Conservation (phyloP, 2,329 filamentous ascomycete genomes). For the Sporothrix luriei region DNA sequence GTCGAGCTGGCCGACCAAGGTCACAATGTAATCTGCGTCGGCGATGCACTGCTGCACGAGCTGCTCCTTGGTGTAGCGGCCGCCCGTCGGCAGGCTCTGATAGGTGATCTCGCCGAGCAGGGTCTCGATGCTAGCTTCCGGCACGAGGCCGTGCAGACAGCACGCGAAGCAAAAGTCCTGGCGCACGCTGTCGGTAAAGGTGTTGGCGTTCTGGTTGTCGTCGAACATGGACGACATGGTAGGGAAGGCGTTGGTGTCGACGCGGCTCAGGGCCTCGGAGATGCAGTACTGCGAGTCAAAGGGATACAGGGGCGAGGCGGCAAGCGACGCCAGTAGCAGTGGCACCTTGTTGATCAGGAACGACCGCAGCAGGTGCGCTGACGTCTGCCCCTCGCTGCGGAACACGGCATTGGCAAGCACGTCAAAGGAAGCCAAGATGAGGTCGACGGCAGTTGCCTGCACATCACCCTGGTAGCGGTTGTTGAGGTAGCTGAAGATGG, state of each 20-base stretch:
- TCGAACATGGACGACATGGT: slow-evolving; percentile 63
- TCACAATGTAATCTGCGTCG: slow-evolving; percentile 64
- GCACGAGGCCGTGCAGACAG: slow-evolving; percentile 81
- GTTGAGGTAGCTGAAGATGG: slow-evolving; percentile 77
- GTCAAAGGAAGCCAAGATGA: slow-evolving; percentile 88
- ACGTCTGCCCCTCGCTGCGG: slow-evolving; percentile 57
- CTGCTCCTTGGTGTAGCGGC: slow-evolving; percentile 75
- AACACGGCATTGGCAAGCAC: slow-evolving; percentile 85
- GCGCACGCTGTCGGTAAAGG: slow-evolving; percentile 60
- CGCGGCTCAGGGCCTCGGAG: slow-evolving; percentile 72
- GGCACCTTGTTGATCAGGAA: slow-evolving; percentile 76
- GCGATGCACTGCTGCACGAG: slow-evolving; percentile 77
- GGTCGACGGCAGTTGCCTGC: slow-evolving; percentile 74
- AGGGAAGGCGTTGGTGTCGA: slow-evolving; percentile 75
- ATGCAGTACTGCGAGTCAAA: slow-evolving; percentile 73
- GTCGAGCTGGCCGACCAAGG: slow-evolving; percentile 79
- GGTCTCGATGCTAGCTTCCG: slow-evolving; percentile 73
- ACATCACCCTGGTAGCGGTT: slow-evolving; percentile 79
- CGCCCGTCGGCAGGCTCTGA: slow-evolving; percentile 72
- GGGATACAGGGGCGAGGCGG: slow-evolving; percentile 65
- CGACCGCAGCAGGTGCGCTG: slow-evolving; percentile 76
- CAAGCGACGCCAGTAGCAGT: slow-evolving; percentile 56
- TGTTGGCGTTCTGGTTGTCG: slow-evolving; percentile 59
- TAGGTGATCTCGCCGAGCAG: slow-evolving; percentile 84
- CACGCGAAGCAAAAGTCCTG: slow-evolving; percentile 88